phyloP scores from a whole-genome alignment of 768 basidiomycete genomes.

The Termitomyces titanicus region DNA sequence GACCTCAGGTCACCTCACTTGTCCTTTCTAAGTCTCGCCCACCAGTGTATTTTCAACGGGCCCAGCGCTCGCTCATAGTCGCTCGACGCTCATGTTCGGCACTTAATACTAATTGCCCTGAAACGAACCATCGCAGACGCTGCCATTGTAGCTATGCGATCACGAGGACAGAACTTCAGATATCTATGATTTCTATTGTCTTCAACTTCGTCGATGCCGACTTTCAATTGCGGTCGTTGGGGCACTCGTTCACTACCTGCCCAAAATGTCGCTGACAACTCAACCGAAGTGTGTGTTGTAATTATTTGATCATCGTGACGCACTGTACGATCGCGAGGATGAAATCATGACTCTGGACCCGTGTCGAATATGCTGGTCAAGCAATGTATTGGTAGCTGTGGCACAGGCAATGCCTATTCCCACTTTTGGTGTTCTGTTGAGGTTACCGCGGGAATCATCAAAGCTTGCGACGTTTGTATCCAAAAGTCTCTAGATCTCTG shows the following conservation, averaged over 20 bases:
- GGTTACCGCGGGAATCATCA: neutral
- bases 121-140: too few relatives aligned
- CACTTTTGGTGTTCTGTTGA: neutral
- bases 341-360: neutral
- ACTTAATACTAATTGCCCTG: too few relatives aligned
- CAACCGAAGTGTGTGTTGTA: neutral
- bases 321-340: too few relatives aligned
- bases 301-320: neutral
- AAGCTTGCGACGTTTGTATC: slow-evolving; percentile 6
- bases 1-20: too few relatives aligned
- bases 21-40: too few relatives aligned
- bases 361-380: slow-evolving; percentile 3
- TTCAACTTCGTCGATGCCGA: neutral
- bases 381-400: slow-evolving; percentile 3
- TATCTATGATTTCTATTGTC: too few relatives aligned
- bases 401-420: slow-evolving; percentile 6
- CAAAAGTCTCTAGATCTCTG: neutral
- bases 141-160: too few relatives aligned
- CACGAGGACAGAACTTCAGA: too few relatives aligned
- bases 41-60: too few relatives aligned
- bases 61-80: too few relatives aligned
- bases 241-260: neutral
- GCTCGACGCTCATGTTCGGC: too few relatives aligned
- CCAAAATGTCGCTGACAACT: neutral
- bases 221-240: neutral